Evolutionary conservation across 805 yeast species (phyloP).

Genomic region (Saturnispora silvae): DNA sequence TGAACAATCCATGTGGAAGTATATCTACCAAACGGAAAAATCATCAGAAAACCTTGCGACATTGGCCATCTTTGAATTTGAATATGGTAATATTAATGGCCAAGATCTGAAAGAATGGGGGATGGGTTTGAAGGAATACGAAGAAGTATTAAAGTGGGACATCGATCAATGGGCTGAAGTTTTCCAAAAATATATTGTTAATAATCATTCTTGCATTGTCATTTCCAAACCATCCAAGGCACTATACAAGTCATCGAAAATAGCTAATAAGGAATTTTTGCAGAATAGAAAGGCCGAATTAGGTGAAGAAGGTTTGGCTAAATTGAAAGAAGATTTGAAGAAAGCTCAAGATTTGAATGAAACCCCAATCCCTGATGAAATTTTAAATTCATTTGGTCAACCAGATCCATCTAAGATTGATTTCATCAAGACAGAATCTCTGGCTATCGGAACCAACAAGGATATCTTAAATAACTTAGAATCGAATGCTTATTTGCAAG

Average conservation of each 20-base stretch:
- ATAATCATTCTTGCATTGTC: constrained; percentile 54
- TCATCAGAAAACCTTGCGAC: constrained; percentile 51
- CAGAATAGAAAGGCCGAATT: constrained; percentile 39
- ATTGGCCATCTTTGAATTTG: constrained; percentile 64
- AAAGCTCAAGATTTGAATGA: constrained; percentile 61
- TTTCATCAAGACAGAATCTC: constrained; percentile 60
- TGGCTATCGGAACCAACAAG: constrained; percentile 43
- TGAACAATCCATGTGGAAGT: constrained; percentile 52
- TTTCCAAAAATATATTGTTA: constrained; percentile 42
- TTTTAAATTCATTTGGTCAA: constrained; percentile 50
- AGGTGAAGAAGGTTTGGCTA: constrained; percentile 50
- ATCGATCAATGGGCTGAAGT: constrained; percentile 56
- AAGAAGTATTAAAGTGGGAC: constrained; percentile 49
- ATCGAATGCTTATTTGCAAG: constrained; percentile 17
- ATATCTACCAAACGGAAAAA: constrained; percentile 50
- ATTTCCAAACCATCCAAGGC: constrained; percentile 61
- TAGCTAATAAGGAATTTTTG: constrained; percentile 37
- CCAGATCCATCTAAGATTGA: constrained; percentile 69
- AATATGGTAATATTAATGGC: constrained; percentile 64
- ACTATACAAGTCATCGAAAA: constrained; percentile 43
- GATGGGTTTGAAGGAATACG: constrained; percentile 49
- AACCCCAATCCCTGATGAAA: constrained; percentile 60
- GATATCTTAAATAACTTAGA: constrained; percentile 21
- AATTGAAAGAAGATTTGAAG: constrained; percentile 41
- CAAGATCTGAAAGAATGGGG: constrained; percentile 45